Evolutionary conservation across 805 yeast genomes (phyloP).

Genomic region (Saccharomycopsis malanga): DNA sequence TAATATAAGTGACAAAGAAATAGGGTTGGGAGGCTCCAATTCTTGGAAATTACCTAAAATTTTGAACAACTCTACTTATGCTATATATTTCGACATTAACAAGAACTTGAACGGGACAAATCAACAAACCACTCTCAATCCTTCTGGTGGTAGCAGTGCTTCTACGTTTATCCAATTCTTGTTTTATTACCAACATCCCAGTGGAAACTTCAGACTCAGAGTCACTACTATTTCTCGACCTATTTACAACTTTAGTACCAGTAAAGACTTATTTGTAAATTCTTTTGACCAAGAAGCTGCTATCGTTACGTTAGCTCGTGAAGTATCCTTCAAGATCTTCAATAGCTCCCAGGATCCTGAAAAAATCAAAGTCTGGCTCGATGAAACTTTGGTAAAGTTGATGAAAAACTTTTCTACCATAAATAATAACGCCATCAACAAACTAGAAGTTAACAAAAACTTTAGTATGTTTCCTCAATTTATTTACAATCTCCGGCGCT

Average conservation of each 20-base stretch:
- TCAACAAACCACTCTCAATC: constrained; percentile 7
- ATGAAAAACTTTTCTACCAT: constrained; percentile 94
- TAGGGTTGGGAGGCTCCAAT: constrained; percentile 48
- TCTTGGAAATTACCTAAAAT: constrained; percentile 55
- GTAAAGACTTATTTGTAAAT: constrained; percentile 36
- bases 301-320: constrained; percentile 85
- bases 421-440: constrained; percentile 72
- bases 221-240: constrained; percentile 69
- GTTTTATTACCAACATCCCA: constrained; percentile 92
- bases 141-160: neutral
- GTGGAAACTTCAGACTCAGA: constrained; percentile 80
- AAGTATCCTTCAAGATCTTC: constrained; percentile 71
- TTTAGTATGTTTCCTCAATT: constrained; percentile 92
- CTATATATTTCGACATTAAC: constrained; percentile 46
- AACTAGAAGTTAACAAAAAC: constrained; percentile 77
- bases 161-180: constrained; percentile 62
- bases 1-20: constrained; percentile 30
- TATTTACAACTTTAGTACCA: constrained; percentile 10
- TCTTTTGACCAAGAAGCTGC: constrained; percentile 99
- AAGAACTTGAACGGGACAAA: constrained; percentile 5
- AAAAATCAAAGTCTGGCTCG: constrained; percentile 91
- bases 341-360: constrained; percentile 76
- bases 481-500: constrained; percentile 89
- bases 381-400: constrained; percentile 79
- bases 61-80: constrained; percentile 52